Evolutionary conservation across 495 filamentous ascomycete species (phyloP), one percentile per base, ranked within the genome.

Genomic region (Hypoxylon subgilvum): DNA sequence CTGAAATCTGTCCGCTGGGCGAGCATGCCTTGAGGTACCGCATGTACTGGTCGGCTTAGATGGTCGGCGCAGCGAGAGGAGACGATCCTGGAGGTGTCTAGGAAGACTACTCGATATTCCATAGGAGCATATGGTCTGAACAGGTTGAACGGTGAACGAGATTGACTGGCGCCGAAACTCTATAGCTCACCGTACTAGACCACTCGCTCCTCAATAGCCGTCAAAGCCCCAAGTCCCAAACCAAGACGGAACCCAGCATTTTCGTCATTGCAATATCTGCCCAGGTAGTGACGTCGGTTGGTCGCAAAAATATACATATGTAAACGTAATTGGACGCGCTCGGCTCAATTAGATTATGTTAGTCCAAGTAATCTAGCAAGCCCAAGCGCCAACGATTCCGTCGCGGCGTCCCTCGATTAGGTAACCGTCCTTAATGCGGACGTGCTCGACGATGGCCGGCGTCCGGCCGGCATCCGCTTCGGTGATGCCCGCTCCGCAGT

Each of bases 391-490:
- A 16, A 97, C 86, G 46, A 90, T 78, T 42, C 94, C 94, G 69
- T 97, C 89, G 58, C 84, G 85, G 36, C 95, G 84, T 18, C 94
- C 94, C 71, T 97, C 95, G 16, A 94, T 83, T 54, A 96, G 79
- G 74, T 96, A 99, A 6, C 94, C 95, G 67, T 99, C 94, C 73
- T 91, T 90, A 47, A 97, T 86, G 41, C 92, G 83, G 21, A 97
- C 95, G 32, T 81, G 85, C 70, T 97, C 92, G 21, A 97, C 85
- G n/a, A 86, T 82, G 8, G 86, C 80, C 10, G 88, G 78, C 23
- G 72, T 75, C 43, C 80, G 83, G 6, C 78, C 85, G 21, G 76
- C 74, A 16, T 89, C 89, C 17, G 83, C 83, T 21, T 81, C 80
- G 7, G 76, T 79, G 28, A 87, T 84, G 25, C 91, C 91, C 0